These are phyloP conservation scores for Parmelia sp. DNA, from an alignment of 495 filamentous ascomycete species.

Conservation along the genomic window DNA sequence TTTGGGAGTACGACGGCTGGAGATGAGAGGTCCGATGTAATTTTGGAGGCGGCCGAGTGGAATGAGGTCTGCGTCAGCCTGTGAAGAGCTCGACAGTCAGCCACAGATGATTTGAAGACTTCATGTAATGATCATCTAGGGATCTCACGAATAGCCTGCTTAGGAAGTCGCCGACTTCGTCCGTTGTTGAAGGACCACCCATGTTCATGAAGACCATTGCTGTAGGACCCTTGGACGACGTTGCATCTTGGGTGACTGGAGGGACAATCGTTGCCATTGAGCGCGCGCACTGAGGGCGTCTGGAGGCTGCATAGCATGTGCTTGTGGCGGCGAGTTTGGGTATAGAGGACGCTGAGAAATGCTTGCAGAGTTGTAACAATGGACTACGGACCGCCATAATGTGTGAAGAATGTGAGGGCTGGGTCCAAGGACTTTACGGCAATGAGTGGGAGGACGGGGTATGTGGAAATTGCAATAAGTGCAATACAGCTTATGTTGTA, in stretches of 20 bases:
- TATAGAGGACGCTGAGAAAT: not conserved
- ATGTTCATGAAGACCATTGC: constrained; percentile 99
- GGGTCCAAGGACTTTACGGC: not conserved
- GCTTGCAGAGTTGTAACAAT: constrained; percentile 6
- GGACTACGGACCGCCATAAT: constrained; percentile 15
- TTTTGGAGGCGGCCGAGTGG: constrained; percentile 89
- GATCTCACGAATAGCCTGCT: constrained; percentile 78
- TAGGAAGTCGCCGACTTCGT: constrained; percentile 88
- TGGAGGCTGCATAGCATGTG: not conserved
- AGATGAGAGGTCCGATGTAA: constrained; percentile 84
- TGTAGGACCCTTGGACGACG: constrained; percentile 62
- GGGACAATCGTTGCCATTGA: constrained; percentile 62
- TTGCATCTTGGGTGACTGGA: constrained; percentile 66
- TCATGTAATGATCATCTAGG: not conserved
- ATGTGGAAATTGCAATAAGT: not conserved
- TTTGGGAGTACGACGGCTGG: constrained; percentile 81
- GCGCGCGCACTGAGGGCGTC: constrained; percentile 22
- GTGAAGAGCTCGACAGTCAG: not conserved
- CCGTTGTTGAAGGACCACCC: constrained; percentile 86
- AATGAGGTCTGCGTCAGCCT: constrained; percentile 93
- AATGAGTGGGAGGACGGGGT: not conserved
- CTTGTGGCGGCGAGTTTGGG: not conserved
- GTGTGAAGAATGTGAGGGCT: not conserved
- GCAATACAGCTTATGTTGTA: not conserved
- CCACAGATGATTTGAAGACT: not conserved